Base-by-base conservation (phyloP, 306 rosid genomes). In the Acacia confusa region DNA sequence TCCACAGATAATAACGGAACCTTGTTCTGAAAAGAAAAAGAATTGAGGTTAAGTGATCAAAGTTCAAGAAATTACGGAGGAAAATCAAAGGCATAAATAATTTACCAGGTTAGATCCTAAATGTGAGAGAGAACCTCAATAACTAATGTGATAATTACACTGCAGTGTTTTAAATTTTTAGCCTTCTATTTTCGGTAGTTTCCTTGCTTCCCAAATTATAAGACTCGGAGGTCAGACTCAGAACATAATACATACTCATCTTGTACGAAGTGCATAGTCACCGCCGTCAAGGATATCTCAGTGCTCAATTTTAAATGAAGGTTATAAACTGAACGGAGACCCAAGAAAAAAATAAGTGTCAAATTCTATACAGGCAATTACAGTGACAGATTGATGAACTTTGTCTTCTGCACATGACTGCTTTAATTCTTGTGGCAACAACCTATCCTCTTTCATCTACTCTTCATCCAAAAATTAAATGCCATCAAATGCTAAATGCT, bases 1-100 rank as follows among this genome's bases (percentile, higher is more conserved):
- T 95, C 97, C n/a, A 78, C 32, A 30, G 97, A 86, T 70, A 95
- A 79, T 5, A 94, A 70, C 65, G 98, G 97, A 17, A 90, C 95
- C 90, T 89, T 91, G 34, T 75, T 15, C 98, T 94, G 91, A 66
- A 88, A 82, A 30, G 8, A 64, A 38, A 38, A 34, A 44, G 34
- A 24, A 22, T n/a, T 25, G n/a, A 43, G 7, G 22, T 70, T 5
- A 41, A 24, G 14, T 22, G 75, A 24, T 14, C 50, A 44, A 4
- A 4, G 9, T 69, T 69, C 52, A 22, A 43, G 22, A 22, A 70
- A 24, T 70, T 70, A 14, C 4, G 1, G 44, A n/a, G n/a, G 15
- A 13, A 44, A 40, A 24, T 24, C 4, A 4, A 70, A 14, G 57
- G 22, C 48, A 70, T 70, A 13, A 68, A 15, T 34, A 67, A 17